These are phyloP conservation scores for Candida sp. DNA, from an alignment of 1,139 yeast genomes.

Conservation along the genomic window DNA sequence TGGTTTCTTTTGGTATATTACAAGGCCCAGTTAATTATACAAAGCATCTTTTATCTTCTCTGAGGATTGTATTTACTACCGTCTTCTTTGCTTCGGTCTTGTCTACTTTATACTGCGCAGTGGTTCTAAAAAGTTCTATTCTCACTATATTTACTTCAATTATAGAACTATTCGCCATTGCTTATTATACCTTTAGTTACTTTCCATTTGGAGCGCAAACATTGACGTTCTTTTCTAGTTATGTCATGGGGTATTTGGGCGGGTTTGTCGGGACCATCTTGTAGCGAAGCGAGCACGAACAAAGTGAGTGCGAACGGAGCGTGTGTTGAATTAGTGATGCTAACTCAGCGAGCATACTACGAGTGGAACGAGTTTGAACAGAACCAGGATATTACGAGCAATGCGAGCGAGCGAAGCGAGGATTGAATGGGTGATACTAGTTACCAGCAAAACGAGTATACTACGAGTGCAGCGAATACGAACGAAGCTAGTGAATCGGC, in stretches of 20 bases:
- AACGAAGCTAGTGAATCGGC: too few relatives aligned
- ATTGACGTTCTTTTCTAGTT: conserved; percentile 74
- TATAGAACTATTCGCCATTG: conserved; percentile 77
- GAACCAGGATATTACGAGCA: too few relatives aligned
- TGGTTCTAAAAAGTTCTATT: conserved; percentile 62
- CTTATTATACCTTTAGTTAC: conserved; percentile 87
- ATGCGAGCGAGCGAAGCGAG: too few relatives aligned
- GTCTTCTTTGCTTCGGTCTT: conserved; percentile 77
- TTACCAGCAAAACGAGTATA: too few relatives aligned
- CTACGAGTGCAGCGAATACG: too few relatives aligned
- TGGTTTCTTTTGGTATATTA: conserved; percentile 82
- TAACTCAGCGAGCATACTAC: too few relatives aligned
- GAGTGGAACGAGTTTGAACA: too few relatives aligned
- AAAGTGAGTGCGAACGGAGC: too few relatives aligned
- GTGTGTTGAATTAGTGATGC: too few relatives aligned
- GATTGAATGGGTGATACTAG: too few relatives aligned
- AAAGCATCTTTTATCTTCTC: conserved; percentile 70
- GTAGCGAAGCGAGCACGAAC: conserved; percentile 5
- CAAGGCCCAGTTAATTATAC: conserved; percentile 88
- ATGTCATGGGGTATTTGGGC: conserved; percentile 76
- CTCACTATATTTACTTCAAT: conserved; percentile 75
- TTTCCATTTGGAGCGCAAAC: conserved; percentile 96
- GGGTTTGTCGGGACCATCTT: conserved; percentile 48
- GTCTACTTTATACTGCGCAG: conserved; percentile 55
- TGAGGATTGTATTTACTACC: conserved; percentile 73